Evolutionary conservation across 1,284 basidiomycete species (phyloP).

Genomic region (Fomitopsis schrenkii): DNA sequence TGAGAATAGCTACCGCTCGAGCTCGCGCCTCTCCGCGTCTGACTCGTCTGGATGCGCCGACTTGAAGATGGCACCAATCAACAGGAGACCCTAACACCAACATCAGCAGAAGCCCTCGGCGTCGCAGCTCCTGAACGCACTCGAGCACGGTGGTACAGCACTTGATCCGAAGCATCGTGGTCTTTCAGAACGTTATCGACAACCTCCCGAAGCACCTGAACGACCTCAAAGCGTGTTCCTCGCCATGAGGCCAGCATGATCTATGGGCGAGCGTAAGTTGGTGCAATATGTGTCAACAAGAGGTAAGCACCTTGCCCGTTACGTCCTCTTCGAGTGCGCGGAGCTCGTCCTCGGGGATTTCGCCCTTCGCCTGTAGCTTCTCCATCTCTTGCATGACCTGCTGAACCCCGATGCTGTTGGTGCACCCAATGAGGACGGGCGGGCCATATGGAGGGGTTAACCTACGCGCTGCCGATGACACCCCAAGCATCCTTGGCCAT

Average conservation of each 20-base stretch:
- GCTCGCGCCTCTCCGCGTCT: conserved; percentile 87
- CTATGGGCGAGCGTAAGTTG: conserved; percentile 31
- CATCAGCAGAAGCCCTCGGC: neutral
- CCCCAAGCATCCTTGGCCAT: conserved; percentile 95
- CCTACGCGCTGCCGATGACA: conserved; percentile 86
- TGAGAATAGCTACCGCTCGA: conserved; percentile 63
- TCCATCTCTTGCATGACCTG: conserved; percentile 87
- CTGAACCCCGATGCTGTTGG: conserved; percentile 61
- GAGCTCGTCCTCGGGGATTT: conserved; percentile 80
- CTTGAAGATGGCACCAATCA: conserved; percentile 87
- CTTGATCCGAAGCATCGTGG: conserved; percentile 61
- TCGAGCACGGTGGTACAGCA: conserved; percentile 79
- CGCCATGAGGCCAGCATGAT: conserved; percentile 95
- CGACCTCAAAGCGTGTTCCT: conserved; percentile 89
- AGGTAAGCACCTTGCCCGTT: conserved; percentile 73
- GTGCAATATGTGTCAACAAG: neutral
- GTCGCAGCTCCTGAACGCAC: conserved; percentile 32
- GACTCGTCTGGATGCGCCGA: conserved; percentile 79
- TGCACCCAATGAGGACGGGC: conserved; percentile 11
- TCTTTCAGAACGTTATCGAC: conserved; percentile 83
- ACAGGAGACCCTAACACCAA: conserved; percentile 61
- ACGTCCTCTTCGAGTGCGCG: conserved; percentile 91
- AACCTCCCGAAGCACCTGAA: conserved; percentile 77
- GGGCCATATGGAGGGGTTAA: conserved; percentile 9
- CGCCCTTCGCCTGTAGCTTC: conserved; percentile 83